These are phyloP conservation scores for Stylosanthes scabra DNA, from an alignment of 331 rosid genomes.

Conservation along the genomic window DNA sequence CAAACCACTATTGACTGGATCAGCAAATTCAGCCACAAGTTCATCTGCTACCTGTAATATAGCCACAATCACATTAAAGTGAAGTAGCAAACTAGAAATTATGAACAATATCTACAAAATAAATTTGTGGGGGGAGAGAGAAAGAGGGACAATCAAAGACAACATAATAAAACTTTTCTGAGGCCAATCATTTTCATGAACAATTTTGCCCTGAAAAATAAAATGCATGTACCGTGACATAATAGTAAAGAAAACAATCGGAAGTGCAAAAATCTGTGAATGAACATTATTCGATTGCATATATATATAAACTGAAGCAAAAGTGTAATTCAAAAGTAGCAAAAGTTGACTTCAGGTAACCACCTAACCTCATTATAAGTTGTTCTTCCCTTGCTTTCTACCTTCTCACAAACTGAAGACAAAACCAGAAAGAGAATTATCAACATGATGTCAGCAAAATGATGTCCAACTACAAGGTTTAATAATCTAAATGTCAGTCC, in stretches of 20 bases:
- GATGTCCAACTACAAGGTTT: conserved; percentile 10
- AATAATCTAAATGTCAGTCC: conserved; percentile 1
- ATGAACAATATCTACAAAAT: background rate
- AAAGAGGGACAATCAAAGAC: conserved; percentile 41
- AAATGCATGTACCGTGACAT: conserved; percentile 3
- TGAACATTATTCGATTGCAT: background rate
- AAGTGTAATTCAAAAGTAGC: conserved; percentile 1
- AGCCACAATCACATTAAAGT: conserved; percentile 28
- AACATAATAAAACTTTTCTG: conserved; percentile 49
- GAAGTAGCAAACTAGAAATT: background rate
- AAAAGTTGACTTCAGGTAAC: conserved; percentile 30
- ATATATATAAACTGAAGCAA: conserved; percentile 18
- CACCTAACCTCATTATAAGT: conserved; percentile 90
- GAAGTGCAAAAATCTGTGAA: conserved; percentile 3
- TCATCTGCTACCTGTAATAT: conserved; percentile 93
- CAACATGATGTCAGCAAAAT: conserved; percentile 9
- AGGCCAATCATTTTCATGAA: conserved; percentile 30
- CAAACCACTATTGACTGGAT: conserved; percentile 68
- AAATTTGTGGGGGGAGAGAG: background rate
- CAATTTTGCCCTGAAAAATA: conserved; percentile 10
- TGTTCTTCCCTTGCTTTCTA: conserved; percentile 98
- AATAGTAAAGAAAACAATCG: conserved; percentile 4
- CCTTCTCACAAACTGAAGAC: conserved; percentile 92
- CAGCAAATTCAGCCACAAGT: conserved; percentile 91
- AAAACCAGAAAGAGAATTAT: conserved; percentile 27